Percentiles rank a stretch among this genome's conserved stretches.
These are phyloP conservation scores for Pneumocystis oryctolagi DNA, from an alignment of 1,139 yeast genomes.

Conservation along the genomic window DNA sequence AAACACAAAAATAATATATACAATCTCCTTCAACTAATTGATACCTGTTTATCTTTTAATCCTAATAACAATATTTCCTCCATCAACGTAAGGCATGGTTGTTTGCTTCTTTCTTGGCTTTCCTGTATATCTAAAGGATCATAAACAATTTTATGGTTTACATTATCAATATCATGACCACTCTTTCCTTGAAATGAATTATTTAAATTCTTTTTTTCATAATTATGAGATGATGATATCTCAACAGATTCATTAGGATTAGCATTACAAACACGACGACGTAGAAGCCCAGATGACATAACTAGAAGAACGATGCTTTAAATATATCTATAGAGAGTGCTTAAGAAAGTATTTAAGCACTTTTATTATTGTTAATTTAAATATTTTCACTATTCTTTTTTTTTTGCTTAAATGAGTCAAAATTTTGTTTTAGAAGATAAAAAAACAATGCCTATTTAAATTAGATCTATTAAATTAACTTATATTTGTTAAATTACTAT, in stretches of 20 bases:
- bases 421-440: too few species aligned
- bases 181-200: constrained; percentile 14
- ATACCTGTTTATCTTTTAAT: constrained; percentile 65
- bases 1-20: not conserved
- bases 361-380: not conserved
- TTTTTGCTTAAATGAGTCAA: not conserved
- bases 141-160: constrained; percentile 55
- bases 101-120: constrained; percentile 33
- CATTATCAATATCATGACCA: not conserved
- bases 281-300: not conserved
- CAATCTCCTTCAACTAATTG: not conserved
- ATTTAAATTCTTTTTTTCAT: constrained; percentile 3
- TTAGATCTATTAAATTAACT: too few species aligned
- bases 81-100: constrained; percentile 78
- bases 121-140: constrained; percentile 59
- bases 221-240: constrained; percentile 1
- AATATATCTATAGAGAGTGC: not conserved
- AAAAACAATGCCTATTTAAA: not conserved
- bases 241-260: constrained; percentile 2
- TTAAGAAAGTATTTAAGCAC: not conserved
- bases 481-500: not conserved
- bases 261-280: constrained; percentile 1
- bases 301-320: not conserved
- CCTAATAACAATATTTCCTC: constrained; percentile 91
- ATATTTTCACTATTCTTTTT: not conserved